Evolutionary conservation across 192 early-diverging fungal species (phyloP), one percentile per base, ranked within the genome.

Genomic region (Allomyces macrogynus): DNA sequence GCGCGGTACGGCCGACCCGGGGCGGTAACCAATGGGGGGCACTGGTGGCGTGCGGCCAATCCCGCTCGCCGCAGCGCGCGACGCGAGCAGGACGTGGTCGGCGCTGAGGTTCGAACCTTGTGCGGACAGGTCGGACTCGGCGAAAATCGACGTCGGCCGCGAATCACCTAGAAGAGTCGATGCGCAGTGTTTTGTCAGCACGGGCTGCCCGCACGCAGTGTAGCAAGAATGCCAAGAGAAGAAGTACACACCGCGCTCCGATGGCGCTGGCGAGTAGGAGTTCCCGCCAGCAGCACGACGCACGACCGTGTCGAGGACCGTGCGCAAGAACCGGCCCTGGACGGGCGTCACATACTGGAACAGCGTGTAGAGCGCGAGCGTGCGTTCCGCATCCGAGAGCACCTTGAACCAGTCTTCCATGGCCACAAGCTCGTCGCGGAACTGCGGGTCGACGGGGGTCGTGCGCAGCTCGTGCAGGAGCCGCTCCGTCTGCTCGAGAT

Each of bases 391-490:
- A 67, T 97, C 91, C 4, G 85, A 80, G 62, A 93, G 77, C 32
- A 92, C 86, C 8, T 81, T 80, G 73, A 97, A 92, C 94, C 94
- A 97, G 66, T 93, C 84, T 72, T 97, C 91, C 61, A 97, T 88
- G 60, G 91, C 87, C 61, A 84, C 81, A 60, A 96, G 82, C 71
- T 93, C 93, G 63, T 93, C 91, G 65, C 89, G 84, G 69, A 92
- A 93, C 65, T 81, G 81, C 54, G 84, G 84, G 70, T 93, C 91
- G 61, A 90, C 73, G 64, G 83, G 84, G 49, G 84, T 82, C 26
- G 76, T 73, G 60, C 89, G 87, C 87, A 94, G 91, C 64, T 91
- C 88, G 71, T 97, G 90, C 12, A 97, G 79, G 61, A 89, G 92
- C 62, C 86, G 79, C 72, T 97, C 89, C 73, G 91, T 93, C 70